Conservation (phyloP, 1,139 yeast genomes). For the Geotrichum siamense region DNA sequence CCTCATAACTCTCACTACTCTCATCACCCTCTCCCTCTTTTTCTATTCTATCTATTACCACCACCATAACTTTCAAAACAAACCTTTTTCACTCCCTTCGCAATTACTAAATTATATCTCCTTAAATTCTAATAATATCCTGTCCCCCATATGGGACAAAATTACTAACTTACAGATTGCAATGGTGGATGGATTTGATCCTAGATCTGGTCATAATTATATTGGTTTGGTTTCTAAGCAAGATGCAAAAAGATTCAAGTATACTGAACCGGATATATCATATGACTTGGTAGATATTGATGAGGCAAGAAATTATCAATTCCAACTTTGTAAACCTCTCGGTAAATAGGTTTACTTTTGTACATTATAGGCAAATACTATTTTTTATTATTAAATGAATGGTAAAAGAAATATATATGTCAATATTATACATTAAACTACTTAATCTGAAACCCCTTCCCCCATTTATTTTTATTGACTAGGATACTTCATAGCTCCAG, state of each 20-base stretch:
- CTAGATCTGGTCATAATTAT: conserved; percentile 16
- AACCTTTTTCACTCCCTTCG: conserved; percentile 13
- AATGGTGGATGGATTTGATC: conserved; percentile 18
- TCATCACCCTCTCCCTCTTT: not conserved
- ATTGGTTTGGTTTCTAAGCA: conserved; percentile 13
- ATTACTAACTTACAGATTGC: conserved; percentile 5
- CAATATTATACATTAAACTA: too few relatives aligned
- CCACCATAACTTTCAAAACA: conserved; percentile 2
- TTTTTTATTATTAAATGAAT: too few relatives aligned
- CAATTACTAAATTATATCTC: conserved; percentile 14
- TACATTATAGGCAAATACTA: too few relatives aligned
- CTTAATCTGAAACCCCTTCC: too few relatives aligned
- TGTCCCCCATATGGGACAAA: conserved; percentile 12
- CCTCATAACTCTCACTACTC: conserved; percentile 5
- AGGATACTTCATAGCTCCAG: too few relatives aligned
- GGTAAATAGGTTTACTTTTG: too few relatives aligned
- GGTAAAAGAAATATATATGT: too few relatives aligned
- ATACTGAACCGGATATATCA: conserved; percentile 17
- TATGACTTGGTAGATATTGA: too few relatives aligned
- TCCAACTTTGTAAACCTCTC: too few relatives aligned
- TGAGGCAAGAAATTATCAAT: too few relatives aligned
- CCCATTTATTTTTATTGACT: too few relatives aligned
- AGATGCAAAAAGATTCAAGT: conserved; percentile 11
- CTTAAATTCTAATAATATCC: conserved; percentile 11
- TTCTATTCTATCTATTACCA: conserved; percentile 8